Base-by-base conservation (phyloP, 2,329 filamentous ascomycete genomes). In the Gnomoniopsis smithogilvyi region DNA sequence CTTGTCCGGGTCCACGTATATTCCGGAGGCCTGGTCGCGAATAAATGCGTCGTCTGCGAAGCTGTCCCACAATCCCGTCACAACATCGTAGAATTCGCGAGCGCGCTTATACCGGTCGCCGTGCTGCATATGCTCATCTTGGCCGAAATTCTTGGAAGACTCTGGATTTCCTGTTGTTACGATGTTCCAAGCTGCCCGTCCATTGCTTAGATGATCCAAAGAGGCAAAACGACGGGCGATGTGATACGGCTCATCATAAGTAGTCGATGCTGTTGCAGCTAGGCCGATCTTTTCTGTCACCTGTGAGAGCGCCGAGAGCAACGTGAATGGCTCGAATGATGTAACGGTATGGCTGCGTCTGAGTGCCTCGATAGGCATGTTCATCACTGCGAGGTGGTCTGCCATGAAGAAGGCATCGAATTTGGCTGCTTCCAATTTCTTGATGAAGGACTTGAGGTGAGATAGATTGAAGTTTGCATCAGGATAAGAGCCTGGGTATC, bases 321-420 rank as follows among this genome's bases (percentile, higher is more conserved):
- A 67, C 0, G 80, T 82, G 63, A 82, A 82, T 0, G 80, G 81
- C 64, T 84, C 81, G 59, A 84, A 84, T 0, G 81, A 84, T 0
- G 80, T 83, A 1, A 82, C 79, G 0, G 82, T 85, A 55, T 85
- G 82, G 61, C 80, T 83, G 33, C 81, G 78, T 63, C 81, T 80
- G 12, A 85, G 72, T 1, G 82, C 81, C 57, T 84, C 82, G 1
- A 80, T 67, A 0, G 81, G 81, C 81, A 83, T 82, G 62, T 83
- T 83, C 47, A 82, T 65, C 2, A 83, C 80, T 3, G 78, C 80
- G 0, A 82, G 70, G 62, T 82, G 79, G 61, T 82, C 80, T 0
- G 80, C 80, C 79, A 82, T 81, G 71, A 82, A 83, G 68, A 83
- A 82, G 41, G 80, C 79, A 63, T 83, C 80, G 63, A 82, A 82